Percentiles rank a stretch among this genome's conserved stretches.
phyloP scores from a whole-genome alignment of 2,329 filamentous ascomycete species.

The Venturia effusa region DNA sequence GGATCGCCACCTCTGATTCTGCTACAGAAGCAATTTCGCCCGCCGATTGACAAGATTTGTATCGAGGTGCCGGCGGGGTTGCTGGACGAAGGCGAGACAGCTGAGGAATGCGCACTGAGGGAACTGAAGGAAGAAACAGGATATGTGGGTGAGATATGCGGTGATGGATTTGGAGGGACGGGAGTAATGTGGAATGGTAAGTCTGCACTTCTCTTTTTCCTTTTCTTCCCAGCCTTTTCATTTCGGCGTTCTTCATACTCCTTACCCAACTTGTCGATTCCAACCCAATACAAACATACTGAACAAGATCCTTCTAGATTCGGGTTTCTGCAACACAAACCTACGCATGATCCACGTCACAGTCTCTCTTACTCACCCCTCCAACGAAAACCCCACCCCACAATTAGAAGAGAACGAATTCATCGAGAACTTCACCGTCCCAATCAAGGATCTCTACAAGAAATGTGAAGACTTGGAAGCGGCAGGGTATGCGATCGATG shows the following conservation, averaged over 20 bases:
- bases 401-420: conserved; percentile 71
- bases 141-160: conserved; percentile 41
- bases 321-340: conserved; percentile 31
- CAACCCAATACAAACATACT: background rate
- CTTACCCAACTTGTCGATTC: background rate
- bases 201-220: too few species aligned
- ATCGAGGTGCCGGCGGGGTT: conserved; percentile 54
- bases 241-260: background rate
- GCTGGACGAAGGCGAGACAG: conserved; percentile 48
- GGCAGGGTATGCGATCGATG: conserved; percentile 69
- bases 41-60: conserved; percentile 47
- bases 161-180: conserved; percentile 26
- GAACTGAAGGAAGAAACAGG: conserved; percentile 56
- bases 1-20: conserved; percentile 23
- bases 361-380: conserved; percentile 57
- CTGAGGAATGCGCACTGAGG: conserved; percentile 46
- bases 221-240: background rate
- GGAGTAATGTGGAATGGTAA: conserved; percentile 34
- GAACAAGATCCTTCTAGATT: conserved; percentile 19
- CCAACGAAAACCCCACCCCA: conserved; percentile 59
- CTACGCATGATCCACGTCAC: conserved; percentile 58
- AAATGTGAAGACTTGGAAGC: conserved; percentile 56
- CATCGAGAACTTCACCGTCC: conserved; percentile 66
- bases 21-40: conserved; percentile 44
- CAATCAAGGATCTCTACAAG: conserved; percentile 51